These are phyloP conservation scores for Solanum lignicaule DNA, from an alignment of 257 asterid species.

Conservation along the genomic window DNA sequence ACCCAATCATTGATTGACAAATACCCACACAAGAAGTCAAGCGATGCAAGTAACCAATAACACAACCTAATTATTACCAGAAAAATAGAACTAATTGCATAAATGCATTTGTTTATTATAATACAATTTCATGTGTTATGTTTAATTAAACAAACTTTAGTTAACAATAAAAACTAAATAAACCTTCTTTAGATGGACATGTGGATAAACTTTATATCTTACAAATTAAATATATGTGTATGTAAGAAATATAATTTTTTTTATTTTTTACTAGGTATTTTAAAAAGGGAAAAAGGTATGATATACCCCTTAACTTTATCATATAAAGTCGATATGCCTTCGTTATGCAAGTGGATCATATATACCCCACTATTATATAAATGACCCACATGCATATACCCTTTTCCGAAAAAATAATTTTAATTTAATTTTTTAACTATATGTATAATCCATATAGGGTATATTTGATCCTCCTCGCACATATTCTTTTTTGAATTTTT, in stretches of 20 bases:
- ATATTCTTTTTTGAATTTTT: too few relatives aligned
- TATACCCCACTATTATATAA: too few relatives aligned
- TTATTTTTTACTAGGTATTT: not conserved
- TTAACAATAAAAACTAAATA: not conserved
- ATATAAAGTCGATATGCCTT: too few relatives aligned
- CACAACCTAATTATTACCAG: not conserved
- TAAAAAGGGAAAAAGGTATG: not conserved
- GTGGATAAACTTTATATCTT: not conserved
- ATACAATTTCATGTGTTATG: not conserved
- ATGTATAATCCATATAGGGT: too few relatives aligned
- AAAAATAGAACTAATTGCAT: not conserved
- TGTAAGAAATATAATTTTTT: not conserved
- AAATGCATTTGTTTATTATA: not conserved
- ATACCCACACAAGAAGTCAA: not conserved
- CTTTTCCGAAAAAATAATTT: too few relatives aligned
- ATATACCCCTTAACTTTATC: rapidly evolving
- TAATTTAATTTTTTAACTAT: too few relatives aligned
- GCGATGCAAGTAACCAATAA: not conserved
- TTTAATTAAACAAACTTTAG: not conserved
- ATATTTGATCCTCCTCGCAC: too few relatives aligned
- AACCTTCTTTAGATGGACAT: not conserved
- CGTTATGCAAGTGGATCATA: too few relatives aligned
- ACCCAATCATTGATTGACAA: not conserved
- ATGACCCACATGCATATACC: too few relatives aligned
- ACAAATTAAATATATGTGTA: not conserved